Evolutionary conservation across 1,284 basidiomycete species (phyloP), one percentile per base, ranked within the genome.

Genomic region (Ganoderma sinense): DNA sequence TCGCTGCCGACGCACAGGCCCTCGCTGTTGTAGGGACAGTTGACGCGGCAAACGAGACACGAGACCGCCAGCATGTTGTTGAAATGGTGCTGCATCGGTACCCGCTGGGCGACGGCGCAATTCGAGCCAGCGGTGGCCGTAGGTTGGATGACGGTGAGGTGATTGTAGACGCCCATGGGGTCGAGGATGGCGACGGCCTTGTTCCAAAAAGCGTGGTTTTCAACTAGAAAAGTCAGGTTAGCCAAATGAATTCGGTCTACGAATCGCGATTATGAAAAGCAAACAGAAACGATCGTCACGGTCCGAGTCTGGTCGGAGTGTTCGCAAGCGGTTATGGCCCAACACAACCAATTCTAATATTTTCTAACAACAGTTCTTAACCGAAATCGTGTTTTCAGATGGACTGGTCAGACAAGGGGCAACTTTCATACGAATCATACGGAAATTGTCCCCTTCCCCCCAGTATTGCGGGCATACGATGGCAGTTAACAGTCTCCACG

Each of bases 21-120:
- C 14, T 73, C 70, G 4, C 84, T 79, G 66, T 79, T 81, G 68
- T 71, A 71, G 0, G 92, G 90, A 6, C 79, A 79, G 78, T 92
- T 93, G 75, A 94, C 82, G 14, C 92, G 87, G 80, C 92, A 94
- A n/a, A 93, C 85, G 53, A 85, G 77, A 79, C 92, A 94, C 31
- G 85, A 86, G 36, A 78, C 79, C 18, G 70, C 70, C 59, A 79
- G 73, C 75, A 87, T 82, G 60, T 81, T 79, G 11, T 82, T 83
- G 75, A 83, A 88, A 71, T 87, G 85, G 63, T 79, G 80, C 71
- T 81, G 84, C 39, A 82, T 80, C 8, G 82, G 79, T 69, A 83
- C 68, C 65, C 82, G 83, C 26, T 53, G 66, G 18, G 77, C 55
- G 11, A 75, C 65, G 18, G 79, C 74, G 68, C 75, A 45, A 72